Base-by-base conservation (phyloP, 164 flowering plant genomes). In the Nymphaea colorata region DNA sequence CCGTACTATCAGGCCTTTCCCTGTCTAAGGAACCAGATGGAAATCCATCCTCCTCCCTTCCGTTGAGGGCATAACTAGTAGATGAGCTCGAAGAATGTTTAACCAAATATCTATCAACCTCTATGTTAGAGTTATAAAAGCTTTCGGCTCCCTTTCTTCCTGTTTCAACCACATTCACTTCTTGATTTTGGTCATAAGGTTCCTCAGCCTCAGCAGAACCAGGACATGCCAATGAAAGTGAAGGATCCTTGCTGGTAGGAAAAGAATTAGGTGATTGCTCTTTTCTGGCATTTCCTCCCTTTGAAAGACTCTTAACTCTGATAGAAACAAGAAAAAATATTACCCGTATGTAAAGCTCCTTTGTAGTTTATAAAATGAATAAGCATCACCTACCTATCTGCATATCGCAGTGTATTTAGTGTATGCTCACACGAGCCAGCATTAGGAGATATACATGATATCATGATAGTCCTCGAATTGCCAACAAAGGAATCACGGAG, bases 381-480 rank as follows among this genome's bases (percentile, higher is more conserved):
- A 25, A 25, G 1, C 0, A 25, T 25, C 36, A 61, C 63, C 41
- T 66, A 93, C 98, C 98, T 90, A 82, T 93, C 98, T 70, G 98
- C 96, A 78, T 93, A 93, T 88, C 98, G 82, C 67, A 93, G 77
- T 3, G 98, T 93, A 79, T 93, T 93, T 47, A 93, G 84, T 43
- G 96, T 88, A 70, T 93, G 98, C 68, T 93, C 98, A 74, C 94
- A 88, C 8, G 98, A 93, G 60, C 98, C 96, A 3, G 96, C 80
- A 73, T 84, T 85, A 11, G 98, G 98, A 41, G 98, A 93, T 74
- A 93, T 81, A 74, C 98, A 93, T 14, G 98, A 93, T 70, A 93
- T 93, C 98, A 93, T 93, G 2, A 93, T 96, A 62, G 98, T 93
- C 42, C 94, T 89, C 17, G 96, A 90, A 71, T 93, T 83, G 4